These are phyloP conservation scores for Diplotaxis tenuifolia DNA, from an alignment of 345 rosid species.

Conservation along the genomic window DNA sequence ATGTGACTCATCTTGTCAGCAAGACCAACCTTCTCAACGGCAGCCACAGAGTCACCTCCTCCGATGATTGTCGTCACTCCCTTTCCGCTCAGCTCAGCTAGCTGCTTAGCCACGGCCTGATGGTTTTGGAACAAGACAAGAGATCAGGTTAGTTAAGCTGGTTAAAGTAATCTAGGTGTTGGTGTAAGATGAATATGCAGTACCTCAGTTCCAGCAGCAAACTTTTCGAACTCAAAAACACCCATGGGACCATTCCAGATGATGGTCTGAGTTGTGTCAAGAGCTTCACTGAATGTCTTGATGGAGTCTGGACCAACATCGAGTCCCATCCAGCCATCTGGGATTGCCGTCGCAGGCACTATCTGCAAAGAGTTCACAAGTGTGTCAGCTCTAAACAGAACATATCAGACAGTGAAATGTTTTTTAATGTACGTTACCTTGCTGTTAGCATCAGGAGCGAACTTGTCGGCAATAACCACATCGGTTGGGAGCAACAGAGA, in stretches of 20 bases:
- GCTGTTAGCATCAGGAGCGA: constrained; percentile 86
- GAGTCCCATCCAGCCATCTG: constrained; percentile 98
- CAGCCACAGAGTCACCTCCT: constrained; percentile 89
- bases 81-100: constrained; percentile 75
- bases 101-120: constrained; percentile 91
- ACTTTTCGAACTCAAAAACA: constrained; percentile 87
- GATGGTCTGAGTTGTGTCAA: constrained; percentile 79
- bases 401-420: not conserved
- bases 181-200: not conserved
- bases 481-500: constrained; percentile 75
- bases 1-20: constrained; percentile 85
- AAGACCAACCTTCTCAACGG: constrained; percentile 77
- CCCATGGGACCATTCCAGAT: constrained; percentile 99
- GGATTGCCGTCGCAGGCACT: constrained; percentile 75
- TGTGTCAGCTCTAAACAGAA: not conserved
- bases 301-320: constrained; percentile 81
- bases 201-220: constrained; percentile 87
- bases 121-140: constrained; percentile 23
- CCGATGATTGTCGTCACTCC: constrained; percentile 85
- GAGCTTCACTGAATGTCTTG: constrained; percentile 67
- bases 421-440: constrained; percentile 45
- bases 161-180: too few species aligned
- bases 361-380: constrained; percentile 45
- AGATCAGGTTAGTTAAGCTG: not conserved
- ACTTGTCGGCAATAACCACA: constrained; percentile 87